Evolutionary conservation across 305 asterid genomes (phyloP).

Genomic region (Fraxinus nigra): DNA sequence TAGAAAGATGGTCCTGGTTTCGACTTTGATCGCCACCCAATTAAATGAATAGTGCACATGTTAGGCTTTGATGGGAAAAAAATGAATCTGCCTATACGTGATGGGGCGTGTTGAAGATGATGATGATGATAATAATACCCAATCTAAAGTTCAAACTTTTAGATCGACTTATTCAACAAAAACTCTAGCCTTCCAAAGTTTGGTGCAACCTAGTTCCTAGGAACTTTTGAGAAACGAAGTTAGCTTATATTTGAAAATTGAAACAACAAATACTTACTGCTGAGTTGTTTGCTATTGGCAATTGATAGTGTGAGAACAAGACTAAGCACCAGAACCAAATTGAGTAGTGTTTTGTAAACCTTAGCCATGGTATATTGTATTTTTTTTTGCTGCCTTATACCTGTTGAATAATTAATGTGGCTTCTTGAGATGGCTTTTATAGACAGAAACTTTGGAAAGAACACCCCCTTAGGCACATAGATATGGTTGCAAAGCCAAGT

Average conservation of each 20-base stretch:
- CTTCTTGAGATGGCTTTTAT: neutral
- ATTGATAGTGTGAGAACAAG: slow-evolving; percentile 12
- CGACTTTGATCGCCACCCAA: no score
- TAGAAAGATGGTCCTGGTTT: no score
- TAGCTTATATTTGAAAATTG: neutral
- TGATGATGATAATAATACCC: no score
- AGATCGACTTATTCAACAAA: neutral
- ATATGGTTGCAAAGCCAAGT: neutral
- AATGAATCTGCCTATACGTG: no score
- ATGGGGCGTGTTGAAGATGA: no score
- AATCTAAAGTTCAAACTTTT: neutral
- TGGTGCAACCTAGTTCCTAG: neutral
- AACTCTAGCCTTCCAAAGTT: neutral
- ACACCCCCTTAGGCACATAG: neutral
- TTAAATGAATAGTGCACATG: no score
- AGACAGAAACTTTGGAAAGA: neutral
- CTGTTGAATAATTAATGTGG: neutral
- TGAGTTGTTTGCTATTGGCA: slow-evolving; percentile 1
- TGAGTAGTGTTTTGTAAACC: neutral
- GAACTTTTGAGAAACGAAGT: neutral
- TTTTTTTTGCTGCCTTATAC: neutral
- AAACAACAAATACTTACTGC: slow-evolving; percentile 2
- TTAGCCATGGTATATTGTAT: slow-evolving; percentile 16
- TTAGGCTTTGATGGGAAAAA: no score
- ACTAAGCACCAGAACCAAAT: slow-evolving; percentile 18